Base-by-base conservation (phyloP, 148 eudicot species). In the Simmondsia chinensis region DNA sequence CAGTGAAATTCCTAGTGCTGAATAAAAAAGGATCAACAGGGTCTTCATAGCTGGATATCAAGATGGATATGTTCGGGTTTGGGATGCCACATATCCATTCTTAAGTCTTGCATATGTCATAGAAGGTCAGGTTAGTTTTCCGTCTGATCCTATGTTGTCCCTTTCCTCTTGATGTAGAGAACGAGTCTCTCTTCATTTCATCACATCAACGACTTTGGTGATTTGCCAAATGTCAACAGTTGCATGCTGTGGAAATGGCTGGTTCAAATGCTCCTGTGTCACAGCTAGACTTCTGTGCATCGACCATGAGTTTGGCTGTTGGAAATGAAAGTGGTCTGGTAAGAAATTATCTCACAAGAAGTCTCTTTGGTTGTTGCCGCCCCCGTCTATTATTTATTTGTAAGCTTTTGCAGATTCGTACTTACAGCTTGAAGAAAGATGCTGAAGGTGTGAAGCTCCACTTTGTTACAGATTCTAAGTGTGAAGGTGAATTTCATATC, bases 21-120 rank as follows among this genome's bases (percentile, higher is more conserved):
- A 68, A 39, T 66, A 54, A 50, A 44, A 54, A 33, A 50, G 20
- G 56, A 56, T 59, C 45, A 53, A 59, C 57, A 56, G 54, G 40
- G 34, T 83, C 17, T 83, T 64, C 50, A 58, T 75, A 42, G 72
- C 67, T 36, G 87, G 94, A 52, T 75, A 70, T 63, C 56, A 60
- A 57, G 80, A 83, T 75, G 94, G 94, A 70, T 67, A 83, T 42
- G 73, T 83, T 37, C 71, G 76, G 35, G 47, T 83, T 24, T 83
- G 87, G 87, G 76, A 83, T 70, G 83, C 79, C 55, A 59, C 78
- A 50, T 46, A 48, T 51, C 77, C 83, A 38, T 69, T 64, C 49
- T 64, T 79, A 21, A 39, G 58, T 19, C 79, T 67, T 41, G 57
- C 76, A 47, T 67, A 59, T 39, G 46, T 59, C 50, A 45, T 75